Percentiles rank a stretch among this genome's conserved stretches.
phyloP scores from a whole-genome alignment of 2,329 filamentous ascomycete species.

The Sarocladiaceae sp. region DNA sequence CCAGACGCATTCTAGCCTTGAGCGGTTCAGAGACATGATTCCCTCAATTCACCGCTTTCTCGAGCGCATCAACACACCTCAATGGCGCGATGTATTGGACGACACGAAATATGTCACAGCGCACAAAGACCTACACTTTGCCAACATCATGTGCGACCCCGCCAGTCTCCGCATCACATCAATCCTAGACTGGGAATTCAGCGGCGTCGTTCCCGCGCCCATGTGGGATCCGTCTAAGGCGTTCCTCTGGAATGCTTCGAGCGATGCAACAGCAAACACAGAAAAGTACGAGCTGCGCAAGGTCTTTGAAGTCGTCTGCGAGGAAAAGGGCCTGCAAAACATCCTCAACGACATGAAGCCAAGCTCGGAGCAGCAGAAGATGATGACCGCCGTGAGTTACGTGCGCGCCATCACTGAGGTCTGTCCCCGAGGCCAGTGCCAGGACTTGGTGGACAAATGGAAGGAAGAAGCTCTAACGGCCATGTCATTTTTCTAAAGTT shows the following conservation, averaged over 20 bases:
- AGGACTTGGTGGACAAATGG: neutral
- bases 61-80: too few species aligned
- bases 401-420: conserved; percentile 1
- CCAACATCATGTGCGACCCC: conserved; percentile 26
- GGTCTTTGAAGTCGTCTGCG: neutral
- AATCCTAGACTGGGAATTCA: conserved; percentile 50
- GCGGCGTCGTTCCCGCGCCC: conserved; percentile 11
- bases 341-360: neutral
- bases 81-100: too few species aligned
- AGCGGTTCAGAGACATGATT: neutral
- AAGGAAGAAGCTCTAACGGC: too few species aligned
- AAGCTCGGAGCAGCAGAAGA: neutral
- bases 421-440: neutral
- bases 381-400: neutral
- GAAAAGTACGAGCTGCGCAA: conserved; percentile 1
- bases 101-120: conserved; percentile 21
- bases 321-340: neutral
- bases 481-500: too few species aligned
- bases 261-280: too few species aligned
- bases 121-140: conserved; percentile 25
- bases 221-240: neutral
- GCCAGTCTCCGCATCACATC: conserved; percentile 38
- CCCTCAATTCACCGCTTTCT: neutral
- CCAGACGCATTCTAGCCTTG: too few species aligned
- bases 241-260: conserved; percentile 2